Base-by-base conservation (phyloP, 2,329 filamentous ascomycete genomes). In the Colletotrichum spinosum region DNA sequence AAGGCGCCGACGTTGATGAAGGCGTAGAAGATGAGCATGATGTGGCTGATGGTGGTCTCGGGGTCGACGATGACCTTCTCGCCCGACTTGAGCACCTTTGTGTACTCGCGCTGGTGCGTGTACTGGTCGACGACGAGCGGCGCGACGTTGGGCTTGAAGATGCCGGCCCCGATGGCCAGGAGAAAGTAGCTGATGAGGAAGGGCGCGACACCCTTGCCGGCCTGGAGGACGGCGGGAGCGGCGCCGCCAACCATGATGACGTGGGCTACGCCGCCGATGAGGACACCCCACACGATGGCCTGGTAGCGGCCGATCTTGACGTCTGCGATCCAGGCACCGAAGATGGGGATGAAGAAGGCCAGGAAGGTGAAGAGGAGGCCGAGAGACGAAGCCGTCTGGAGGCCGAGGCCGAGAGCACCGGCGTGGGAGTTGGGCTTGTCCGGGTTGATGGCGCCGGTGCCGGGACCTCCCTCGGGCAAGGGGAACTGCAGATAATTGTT, bases 71-170 rank as follows among this genome's bases (percentile, higher is more conserved):
- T 90, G 37, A 91, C 87, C 17, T 86, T 84, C 73, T 91, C 87
- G 15, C 90, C 90, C 3, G 77, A 84, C 46, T 72, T 72, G 9
- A 84, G 82, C 37, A 84, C 84, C 5, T 85, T 86, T 25, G 84
- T 82, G 13, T 67, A 65, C 38, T 63, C 49, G 6, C 42, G 42
- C 7, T 67, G 59, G 44, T 67, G 64, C 3, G 79, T 83, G 71
- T 90, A 85, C 71, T 92, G 89, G 69, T 92, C 90, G 10, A 90
- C 86, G 35, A 92, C 83, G 15, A 91, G 78, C 0, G 89, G 88
- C 0, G 88, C 87, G 42, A 94, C 88, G 68, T 92, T 93, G 44
- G 89, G 80, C 80, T 94, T 94, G 83, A 93, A 92, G 77, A 82
- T 81, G 67, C 78, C 90, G 8, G 90, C 91, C 53, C 91, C 91